Evolutionary conservation across 441 rosid genomes (phyloP), one percentile per base, ranked within the genome.

Genomic region (California macrophylla): DNA sequence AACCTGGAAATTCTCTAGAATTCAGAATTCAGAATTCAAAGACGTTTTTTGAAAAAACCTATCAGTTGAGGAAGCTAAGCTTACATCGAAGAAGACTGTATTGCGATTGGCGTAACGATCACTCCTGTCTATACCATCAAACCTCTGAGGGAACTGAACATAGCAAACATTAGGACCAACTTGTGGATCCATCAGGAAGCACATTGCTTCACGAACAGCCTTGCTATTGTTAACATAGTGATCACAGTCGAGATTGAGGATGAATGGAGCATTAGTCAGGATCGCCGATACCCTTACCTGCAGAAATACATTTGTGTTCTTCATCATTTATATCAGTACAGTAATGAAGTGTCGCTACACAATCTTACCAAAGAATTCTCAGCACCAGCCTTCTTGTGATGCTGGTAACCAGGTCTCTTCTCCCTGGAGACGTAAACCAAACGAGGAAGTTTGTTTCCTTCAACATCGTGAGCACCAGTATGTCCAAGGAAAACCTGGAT

Each of bases 401-500:
- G 98, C 73, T 93, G 93, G 75, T 86, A 91, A 25, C 97, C 97
- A 1, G 96, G 96, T 76, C 98, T 85, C 84, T 93, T 93, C 81
- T 93, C 98, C 65, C 98, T 96, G 73, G 98, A 93, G 16, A 93
- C 96, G 54, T 93, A 93, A 56, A 90, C 89, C 29, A 93, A 79
- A 30, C 89, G 87, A 70, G 97, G 98, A 72, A 93, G 76, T 81
- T 88, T 89, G 50, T 91, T 87, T 74, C 90, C 95, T 79, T 93
- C 97, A 0, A 86, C 75, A 77, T 93, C 97, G 79, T 72, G 89
- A 52, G 84, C 89, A 74, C 96, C 96, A 30, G 81, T 85, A 64
- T 86, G 90, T 67, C 98, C 97, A 36, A 89, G 95, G 81, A 91
- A 89, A n/a, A 93, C 98, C 92, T 93, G 98, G 47, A 93, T 93